A percentile compares a stretch with the other conserved stretches of the same genome.
These are phyloP conservation scores for Cryptococcus amylolentus DNA, from an alignment of 1,284 basidiomycete species.

Conservation along the genomic window DNA sequence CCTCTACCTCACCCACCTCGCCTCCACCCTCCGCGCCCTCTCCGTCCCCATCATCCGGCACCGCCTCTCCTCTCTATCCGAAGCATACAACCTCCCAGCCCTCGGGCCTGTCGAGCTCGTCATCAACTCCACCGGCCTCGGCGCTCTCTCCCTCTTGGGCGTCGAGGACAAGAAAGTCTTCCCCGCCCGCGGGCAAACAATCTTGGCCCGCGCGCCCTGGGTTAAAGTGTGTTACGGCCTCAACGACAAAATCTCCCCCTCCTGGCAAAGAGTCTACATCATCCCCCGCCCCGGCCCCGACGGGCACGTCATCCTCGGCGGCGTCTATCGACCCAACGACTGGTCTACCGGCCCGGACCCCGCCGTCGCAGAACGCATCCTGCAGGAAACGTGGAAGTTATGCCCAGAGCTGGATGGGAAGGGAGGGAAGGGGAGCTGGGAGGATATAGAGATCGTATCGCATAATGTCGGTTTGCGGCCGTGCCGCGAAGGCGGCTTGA, in stretches of 20 bases:
- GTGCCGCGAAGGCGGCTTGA: conserved; percentile 62
- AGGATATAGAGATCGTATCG: conserved; percentile 54
- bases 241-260: background rate
- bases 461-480: conserved; percentile 73
- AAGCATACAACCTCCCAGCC: conserved; percentile 40
- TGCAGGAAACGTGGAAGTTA: conserved; percentile 42
- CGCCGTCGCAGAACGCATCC: conserved; percentile 40
- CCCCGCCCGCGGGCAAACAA: conserved; percentile 82
- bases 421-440: conserved; percentile 29
- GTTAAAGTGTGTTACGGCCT: conserved; percentile 25
- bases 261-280: conserved; percentile 33
- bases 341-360: conserved; percentile 39
- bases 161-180: conserved; percentile 68
- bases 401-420: conserved; percentile 43
- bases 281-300: conserved; percentile 49
- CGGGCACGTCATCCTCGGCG: conserved; percentile 44
- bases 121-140: conserved; percentile 52
- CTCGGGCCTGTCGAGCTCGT: conserved; percentile 41
- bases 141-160: conserved; percentile 47
- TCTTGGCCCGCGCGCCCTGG: conserved; percentile 61
- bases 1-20: conserved; percentile 42
- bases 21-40: conserved; percentile 26
- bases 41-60: conserved; percentile 42
- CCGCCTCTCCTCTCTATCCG: conserved; percentile 42
- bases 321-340: conserved; percentile 40